Evolutionary conservation across 192 early-diverging fungal species (phyloP).

Genomic region (Dimargaris cristalligena): DNA sequence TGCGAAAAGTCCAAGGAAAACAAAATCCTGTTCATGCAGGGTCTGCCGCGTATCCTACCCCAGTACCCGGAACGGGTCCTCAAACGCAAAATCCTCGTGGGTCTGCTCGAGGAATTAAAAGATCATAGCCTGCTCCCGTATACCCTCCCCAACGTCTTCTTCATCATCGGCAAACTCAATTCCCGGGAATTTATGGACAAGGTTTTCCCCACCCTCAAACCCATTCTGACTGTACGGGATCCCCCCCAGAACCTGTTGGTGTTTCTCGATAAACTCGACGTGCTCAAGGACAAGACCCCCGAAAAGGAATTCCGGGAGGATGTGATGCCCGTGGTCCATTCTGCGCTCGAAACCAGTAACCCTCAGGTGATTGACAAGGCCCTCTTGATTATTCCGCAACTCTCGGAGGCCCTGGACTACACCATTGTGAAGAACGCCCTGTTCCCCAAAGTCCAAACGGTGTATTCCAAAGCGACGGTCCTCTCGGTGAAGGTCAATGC

Average conservation of each 20-base stretch:
- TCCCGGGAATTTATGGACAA: conserved; percentile 39
- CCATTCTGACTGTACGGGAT: conserved; percentile 37
- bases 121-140: conserved; percentile 54
- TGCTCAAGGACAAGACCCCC: conserved; percentile 48
- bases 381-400: conserved; percentile 36
- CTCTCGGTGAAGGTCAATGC: conserved; percentile 55
- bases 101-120: conserved; percentile 51
- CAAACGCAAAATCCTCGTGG: conserved; percentile 54
- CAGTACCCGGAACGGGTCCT: conserved; percentile 54
- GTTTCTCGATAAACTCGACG: conserved; percentile 41
- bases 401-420: conserved; percentile 39
- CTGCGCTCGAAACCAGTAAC: conserved; percentile 35
- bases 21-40: conserved; percentile 66
- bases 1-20: conserved; percentile 61
- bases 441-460: conserved; percentile 54
- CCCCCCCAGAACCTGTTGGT: conserved; percentile 52
- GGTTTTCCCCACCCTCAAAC: conserved; percentile 44
- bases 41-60: conserved; percentile 44
- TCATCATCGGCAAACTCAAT: conserved; percentile 40
- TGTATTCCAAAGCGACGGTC: conserved; percentile 46
- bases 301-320: conserved; percentile 32
- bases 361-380: conserved; percentile 47
- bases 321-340: conserved; percentile 58
- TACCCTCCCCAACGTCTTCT: conserved; percentile 61
- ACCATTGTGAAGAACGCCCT: conserved; percentile 42